A percentile compares a stretch with the other conserved stretches of the same genome.
phyloP scores from a whole-genome alignment of 176 grass and related monocot species.

The Phyllostachys edulis region DNA sequence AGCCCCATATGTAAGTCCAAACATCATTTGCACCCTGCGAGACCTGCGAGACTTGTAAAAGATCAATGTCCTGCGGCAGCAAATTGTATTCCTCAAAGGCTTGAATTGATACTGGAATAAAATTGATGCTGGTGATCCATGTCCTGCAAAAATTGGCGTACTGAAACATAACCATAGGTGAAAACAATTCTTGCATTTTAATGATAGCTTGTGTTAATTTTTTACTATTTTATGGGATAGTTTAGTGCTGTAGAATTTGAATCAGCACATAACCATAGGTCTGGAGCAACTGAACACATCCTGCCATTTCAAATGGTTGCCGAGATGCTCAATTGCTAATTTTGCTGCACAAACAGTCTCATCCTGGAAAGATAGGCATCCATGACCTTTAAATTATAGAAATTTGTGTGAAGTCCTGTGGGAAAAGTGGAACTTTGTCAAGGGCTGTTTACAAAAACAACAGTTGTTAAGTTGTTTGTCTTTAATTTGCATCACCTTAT shows the following conservation, averaged over 20 bases:
- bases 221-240: neutral
- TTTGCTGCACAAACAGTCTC: neutral
- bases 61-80: too few species aligned
- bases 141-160: too few species aligned
- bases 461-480: neutral
- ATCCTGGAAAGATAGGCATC: neutral
- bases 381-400: neutral
- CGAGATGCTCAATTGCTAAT: neutral
- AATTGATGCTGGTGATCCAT: too few species aligned
- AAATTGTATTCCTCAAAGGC: too few species aligned
- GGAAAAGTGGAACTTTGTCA: neutral
- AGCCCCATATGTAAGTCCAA: too few species aligned
- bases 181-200: slow-evolving; percentile 6
- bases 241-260: slow-evolving; percentile 7
- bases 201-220: neutral
- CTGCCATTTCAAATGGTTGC: neutral
- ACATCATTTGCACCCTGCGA: too few species aligned
- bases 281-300: neutral
- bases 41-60: too few species aligned
- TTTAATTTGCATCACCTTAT: neutral
- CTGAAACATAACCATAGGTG: too few species aligned
- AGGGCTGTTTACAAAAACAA: neutral
- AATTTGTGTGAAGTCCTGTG: neutral
- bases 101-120: too few species aligned
- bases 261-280: neutral